phyloP scores from a whole-genome alignment of 2,329 filamentous ascomycete species.

The Corinectria fuckeliana region DNA sequence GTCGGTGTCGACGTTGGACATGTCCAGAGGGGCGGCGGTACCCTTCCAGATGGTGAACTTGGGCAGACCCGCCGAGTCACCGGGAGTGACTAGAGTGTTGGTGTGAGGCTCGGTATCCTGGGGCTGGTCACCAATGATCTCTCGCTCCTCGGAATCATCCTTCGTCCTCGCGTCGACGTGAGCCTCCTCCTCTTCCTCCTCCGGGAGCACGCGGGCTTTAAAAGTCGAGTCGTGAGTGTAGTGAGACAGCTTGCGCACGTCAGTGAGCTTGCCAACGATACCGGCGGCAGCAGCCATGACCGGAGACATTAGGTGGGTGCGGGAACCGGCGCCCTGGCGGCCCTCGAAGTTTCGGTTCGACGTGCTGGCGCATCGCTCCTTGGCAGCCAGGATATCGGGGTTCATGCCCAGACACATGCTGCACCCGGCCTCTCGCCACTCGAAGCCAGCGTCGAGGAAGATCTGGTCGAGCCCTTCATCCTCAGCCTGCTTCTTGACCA shows the following conservation, averaged over 20 bases:
- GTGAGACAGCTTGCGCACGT: conserved; percentile 80
- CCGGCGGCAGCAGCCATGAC: conserved; percentile 94
- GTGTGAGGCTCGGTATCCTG: conserved; percentile 70
- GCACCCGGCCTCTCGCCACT: conserved; percentile 98
- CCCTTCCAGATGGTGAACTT: conserved; percentile 87
- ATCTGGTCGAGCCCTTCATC: conserved; percentile 91
- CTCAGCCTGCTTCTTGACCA: conserved; percentile 93
- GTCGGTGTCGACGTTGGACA: conserved; percentile 95
- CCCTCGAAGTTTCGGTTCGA: conserved; percentile 98
- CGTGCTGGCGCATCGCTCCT: conserved; percentile 93
- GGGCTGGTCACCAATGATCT: conserved; percentile 62
- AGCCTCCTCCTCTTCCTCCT: conserved; percentile 44
- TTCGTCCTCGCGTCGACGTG: conserved; percentile 60
- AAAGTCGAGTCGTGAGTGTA: conserved; percentile 67
- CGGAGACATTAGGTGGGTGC: conserved; percentile 96
- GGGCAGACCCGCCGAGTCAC: conserved; percentile 69
- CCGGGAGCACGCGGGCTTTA: conserved; percentile 55
- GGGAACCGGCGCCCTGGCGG: conserved; percentile 87
- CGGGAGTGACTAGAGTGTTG: conserved; percentile 60
- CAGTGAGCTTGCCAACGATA: conserved; percentile 87
- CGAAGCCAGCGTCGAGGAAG: conserved; percentile 90
- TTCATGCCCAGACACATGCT: conserved; percentile 99
- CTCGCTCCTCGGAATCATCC: conserved; percentile 59
- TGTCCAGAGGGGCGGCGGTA: conserved; percentile 85
- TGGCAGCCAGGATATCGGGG: conserved; percentile 90